Evolutionary conservation across 768 basidiomycete genomes (phyloP).

Genomic region (Rickenella mellea): DNA sequence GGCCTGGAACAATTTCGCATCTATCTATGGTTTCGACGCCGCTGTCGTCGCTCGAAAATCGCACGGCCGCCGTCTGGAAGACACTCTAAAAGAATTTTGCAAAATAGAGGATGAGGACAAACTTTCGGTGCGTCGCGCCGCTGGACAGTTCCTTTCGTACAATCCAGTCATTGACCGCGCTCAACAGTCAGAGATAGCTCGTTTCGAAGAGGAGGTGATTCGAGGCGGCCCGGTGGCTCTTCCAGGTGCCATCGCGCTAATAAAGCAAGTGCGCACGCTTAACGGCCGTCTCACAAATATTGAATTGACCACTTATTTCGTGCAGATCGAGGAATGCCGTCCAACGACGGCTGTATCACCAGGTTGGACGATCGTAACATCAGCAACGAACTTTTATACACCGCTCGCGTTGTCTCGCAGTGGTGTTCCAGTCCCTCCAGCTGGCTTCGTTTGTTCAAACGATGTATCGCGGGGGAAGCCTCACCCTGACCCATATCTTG

Average conservation of each 20-base stretch:
- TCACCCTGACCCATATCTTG: conserved; percentile 80
- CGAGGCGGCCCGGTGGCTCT: conserved; percentile 52
- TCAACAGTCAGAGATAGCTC: conserved; percentile 51
- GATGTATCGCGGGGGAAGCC: conserved; percentile 73
- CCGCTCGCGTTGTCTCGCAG: conserved; percentile 56
- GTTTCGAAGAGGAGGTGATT: conserved; percentile 74
- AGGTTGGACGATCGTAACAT: conserved; percentile 82
- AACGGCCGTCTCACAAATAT: neutral
- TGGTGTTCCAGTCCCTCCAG: conserved; percentile 46
- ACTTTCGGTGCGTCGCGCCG: conserved; percentile 35
- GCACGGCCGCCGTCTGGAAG: conserved; percentile 69
- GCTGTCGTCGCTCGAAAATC: conserved; percentile 42
- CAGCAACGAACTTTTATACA: conserved; percentile 70
- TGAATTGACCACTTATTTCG: neutral
- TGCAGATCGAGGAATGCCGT: too few relatives aligned
- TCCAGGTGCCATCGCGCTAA: conserved; percentile 52
- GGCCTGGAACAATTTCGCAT: conserved; percentile 66
- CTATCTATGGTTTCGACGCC: conserved; percentile 36
- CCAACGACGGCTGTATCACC: too few relatives aligned
- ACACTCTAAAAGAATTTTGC: conserved; percentile 68
- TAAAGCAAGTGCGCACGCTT: conserved; percentile 35
- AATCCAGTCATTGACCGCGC: neutral
- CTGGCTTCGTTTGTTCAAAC: conserved; percentile 64
- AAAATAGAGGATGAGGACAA: conserved; percentile 45
- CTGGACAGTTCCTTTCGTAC: conserved; percentile 2